Evolutionary conservation across 495 filamentous ascomycete genomes (phyloP), one percentile per base, ranked within the genome.

Genomic region (Venustampulla echinocandica): DNA sequence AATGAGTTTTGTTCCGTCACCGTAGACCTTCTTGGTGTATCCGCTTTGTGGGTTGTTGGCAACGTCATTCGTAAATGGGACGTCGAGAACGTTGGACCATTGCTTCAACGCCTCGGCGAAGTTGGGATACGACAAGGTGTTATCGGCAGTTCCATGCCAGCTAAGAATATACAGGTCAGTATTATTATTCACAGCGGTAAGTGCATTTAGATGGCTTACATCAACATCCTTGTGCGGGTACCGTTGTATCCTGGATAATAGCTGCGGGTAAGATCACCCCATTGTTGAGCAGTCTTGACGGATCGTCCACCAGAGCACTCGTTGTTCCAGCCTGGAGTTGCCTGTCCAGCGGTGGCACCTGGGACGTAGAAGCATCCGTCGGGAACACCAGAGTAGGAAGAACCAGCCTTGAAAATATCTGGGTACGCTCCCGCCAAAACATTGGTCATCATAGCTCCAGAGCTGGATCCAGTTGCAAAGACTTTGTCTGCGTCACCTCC

Each of bases 311-410:
- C 55, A 3, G 71, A 61, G 52, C 69, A 74, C 14, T 60, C 55
- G 20, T 60, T 60, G 49, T 67, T 74, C 73, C 73, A 75, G 4
- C 59, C 61, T 9, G 62, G 66, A 0, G 67, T 64, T 24, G 69
- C 66, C 57, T 64, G 64, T 14, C 67, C 64, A 23, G 66, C 63
- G 6, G 68, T 69, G 19, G 65, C 58, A 5, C 67, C 43, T 5
- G 41, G 34, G 41, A 52, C 52, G 30, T 56, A 55, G 60, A 80
- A 81, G 63, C 79, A 82, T 13, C 77, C 79, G 22, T 73, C 77
- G 3, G 77, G 64, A 2, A 83, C 77, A 35, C 79, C 80, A 5
- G 71, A 63, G 60, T 80, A 82, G 35, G 63, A 75, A 14, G 67
- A 69, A 13, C 63, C 66, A 11, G 60, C 66, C 3, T 62, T 64